phyloP scores from a whole-genome alignment of 31 red algal species.

The Asparagopsis taxiformis region DNA sequence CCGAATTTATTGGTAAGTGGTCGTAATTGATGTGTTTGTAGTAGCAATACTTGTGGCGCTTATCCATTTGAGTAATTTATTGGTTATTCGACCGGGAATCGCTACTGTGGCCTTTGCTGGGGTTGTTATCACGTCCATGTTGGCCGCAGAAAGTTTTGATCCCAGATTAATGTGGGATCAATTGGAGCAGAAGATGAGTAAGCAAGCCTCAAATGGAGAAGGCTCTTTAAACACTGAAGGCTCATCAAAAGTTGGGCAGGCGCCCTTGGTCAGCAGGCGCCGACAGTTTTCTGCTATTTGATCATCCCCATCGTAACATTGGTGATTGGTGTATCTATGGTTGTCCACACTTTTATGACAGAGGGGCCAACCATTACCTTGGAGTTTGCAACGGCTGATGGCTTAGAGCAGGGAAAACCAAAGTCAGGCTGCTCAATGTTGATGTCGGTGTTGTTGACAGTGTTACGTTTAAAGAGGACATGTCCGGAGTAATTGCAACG shows the following conservation, averaged over 20 bases:
- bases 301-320: slow-evolving; percentile 1
- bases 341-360: neutral
- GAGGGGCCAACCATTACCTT: neutral
- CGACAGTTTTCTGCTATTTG: too few species aligned
- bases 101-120: neutral
- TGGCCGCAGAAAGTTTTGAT: too few species aligned
- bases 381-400: neutral
- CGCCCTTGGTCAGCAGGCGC: too few species aligned
- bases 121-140: neutral
- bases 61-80: neutral
- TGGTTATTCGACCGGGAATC: neutral
- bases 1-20: slow-evolving; percentile 3
- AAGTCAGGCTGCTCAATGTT: neutral
- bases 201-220: too few species aligned
- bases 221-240: too few species aligned
- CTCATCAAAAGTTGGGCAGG: too few species aligned
- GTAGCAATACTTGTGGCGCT: slow-evolving; percentile 3
- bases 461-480: neutral
- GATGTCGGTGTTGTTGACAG: neutral
- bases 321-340: neutral
- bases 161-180: too few species aligned
- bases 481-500: neutral
- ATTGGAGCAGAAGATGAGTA: too few species aligned
- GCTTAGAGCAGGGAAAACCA: neutral
- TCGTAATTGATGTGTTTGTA: slow-evolving; percentile 12